Evolutionary conservation across 1,284 basidiomycete genomes (phyloP).

Genomic region (Austroboletus rostrupii): DNA sequence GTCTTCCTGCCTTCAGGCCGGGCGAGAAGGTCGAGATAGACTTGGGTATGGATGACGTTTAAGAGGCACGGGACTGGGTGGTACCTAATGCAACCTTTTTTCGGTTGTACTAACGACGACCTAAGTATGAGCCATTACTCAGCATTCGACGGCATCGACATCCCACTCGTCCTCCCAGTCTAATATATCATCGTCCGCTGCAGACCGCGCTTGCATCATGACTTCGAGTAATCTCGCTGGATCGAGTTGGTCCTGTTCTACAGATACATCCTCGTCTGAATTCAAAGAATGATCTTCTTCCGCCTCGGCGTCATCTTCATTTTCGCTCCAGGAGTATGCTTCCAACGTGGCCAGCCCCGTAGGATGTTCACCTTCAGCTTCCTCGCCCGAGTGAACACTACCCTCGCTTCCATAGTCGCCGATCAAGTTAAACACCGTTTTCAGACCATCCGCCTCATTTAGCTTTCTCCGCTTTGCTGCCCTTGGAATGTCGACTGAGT

Average conservation of each 20-base stretch:
- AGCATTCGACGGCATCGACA: constrained; percentile 8
- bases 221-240: constrained; percentile 49
- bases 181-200: constrained; percentile 49
- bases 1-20: constrained; percentile 96
- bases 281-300: constrained; percentile 20
- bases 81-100: constrained; percentile 49
- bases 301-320: constrained; percentile 28
- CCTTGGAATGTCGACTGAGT: constrained; percentile 33
- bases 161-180: constrained; percentile 62
- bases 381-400: constrained; percentile 39
- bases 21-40: constrained; percentile 95
- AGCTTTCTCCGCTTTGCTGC: constrained; percentile 52
- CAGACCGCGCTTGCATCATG: constrained; percentile 39
- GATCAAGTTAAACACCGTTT: constrained; percentile 54
- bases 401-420: constrained; percentile 65
- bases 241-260: constrained; percentile 40
- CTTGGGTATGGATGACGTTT: constrained; percentile 85
- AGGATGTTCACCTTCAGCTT: constrained; percentile 24
- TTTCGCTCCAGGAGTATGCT: constrained; percentile 55
- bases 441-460: constrained; percentile 45
- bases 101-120: neutral
- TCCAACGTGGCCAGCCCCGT: constrained; percentile 47
- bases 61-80: constrained; percentile 44
- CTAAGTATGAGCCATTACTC: neutral
- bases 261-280: constrained; percentile 32